Evolutionary conservation across 495 filamentous ascomycete genomes (phyloP), one percentile per base, ranked within the genome.

Genomic region (Cetradonia linearis): DNA sequence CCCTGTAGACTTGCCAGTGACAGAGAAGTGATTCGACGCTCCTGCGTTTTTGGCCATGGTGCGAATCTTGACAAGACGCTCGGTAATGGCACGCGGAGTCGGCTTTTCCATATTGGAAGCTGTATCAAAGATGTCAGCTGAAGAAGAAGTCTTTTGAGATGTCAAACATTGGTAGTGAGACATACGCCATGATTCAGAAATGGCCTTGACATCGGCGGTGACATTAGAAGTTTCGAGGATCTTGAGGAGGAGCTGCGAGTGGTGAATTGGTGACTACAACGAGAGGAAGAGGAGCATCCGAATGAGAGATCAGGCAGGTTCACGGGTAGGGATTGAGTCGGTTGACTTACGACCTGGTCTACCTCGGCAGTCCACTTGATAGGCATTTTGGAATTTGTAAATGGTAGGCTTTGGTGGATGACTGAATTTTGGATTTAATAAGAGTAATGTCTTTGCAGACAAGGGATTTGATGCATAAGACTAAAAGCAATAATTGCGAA

Each of bases 101-200:
- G 76, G 76, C 8, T 62, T 65, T 9, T 71, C 63, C 14, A 67
- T 25, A 3, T 66, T 52, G 40, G 23, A 44, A 48, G 69, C 69
- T 73, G 62, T 38, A 18, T n/a, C 14, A 14, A 3, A 6, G 2
- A 27, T 47, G 25, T 59, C 40, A 52, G 18, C 5, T 55, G 40
- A 34, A 28, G 40, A 20, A 16, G 10, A 16, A 23, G 38, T 49
- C 30, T 11, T n/a, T 2, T 27, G n/a, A 5, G 3, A 30, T 18
- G 28, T 11, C 18, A 37, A 28, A 46, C 9, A 0, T 23, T 3
- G 9, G 20, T 46, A 25, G 0, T 13, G 27, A 44, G 25, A 70
- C 75, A 69, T 74, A 77, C 75, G 73, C 77, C 77, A 80, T 25
- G 70, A 69, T 4, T 64, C 70, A 13, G 76, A 70, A 16, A 79